Base-by-base conservation (phyloP, 2,329 filamentous ascomycete species). In the Colletotrichum orbiculare region DNA sequence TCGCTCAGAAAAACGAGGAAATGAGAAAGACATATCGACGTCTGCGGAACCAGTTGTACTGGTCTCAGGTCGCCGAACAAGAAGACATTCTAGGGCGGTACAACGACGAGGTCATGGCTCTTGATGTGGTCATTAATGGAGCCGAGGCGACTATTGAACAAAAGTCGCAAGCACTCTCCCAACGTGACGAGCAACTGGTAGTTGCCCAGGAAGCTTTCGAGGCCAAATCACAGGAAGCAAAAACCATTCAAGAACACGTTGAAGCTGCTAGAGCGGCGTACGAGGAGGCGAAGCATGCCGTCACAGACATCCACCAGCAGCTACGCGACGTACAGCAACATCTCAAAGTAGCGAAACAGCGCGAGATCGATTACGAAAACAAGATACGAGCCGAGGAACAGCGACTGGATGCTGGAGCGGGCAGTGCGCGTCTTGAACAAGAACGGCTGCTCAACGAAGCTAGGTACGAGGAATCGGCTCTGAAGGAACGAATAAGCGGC, bases 31-130 rank as follows among this genome's bases (percentile, higher is more conserved):
- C 87, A 63, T 83, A 88, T 50, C 82, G 82, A 39, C 82, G 86
- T 33, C 81, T 91, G 48, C 79, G 83, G 47, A 83, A 85, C 15
- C 91, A 96, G 78, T 82, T 93, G 67, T 89, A 91, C n/a, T 99
- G 96, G 96, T 87, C 89, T 33, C 92, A 96, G 73, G 94, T 98
- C 1, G 86, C 89, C 53, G 89, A 93, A 60, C 85, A 92, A 75
- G 95, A 98, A 76, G 79, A 76, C 41, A 72, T 78, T 3, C 73
- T 89, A 0, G 74, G 77, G 52, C 74, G 75, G 64, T 72, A 74
- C 50, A 62, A 70, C 7, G 70, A 62, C 11, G 67, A 72, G 34
- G 61, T 75, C 15, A 61, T 69, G 25, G 69, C 71, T 8, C 70
- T 76, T 4, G 75, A 81, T 45, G 71, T 77, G 12, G 74, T 73